phyloP scores from a whole-genome alignment of 495 filamentous ascomycete genomes.

The Niebla homalea region DNA sequence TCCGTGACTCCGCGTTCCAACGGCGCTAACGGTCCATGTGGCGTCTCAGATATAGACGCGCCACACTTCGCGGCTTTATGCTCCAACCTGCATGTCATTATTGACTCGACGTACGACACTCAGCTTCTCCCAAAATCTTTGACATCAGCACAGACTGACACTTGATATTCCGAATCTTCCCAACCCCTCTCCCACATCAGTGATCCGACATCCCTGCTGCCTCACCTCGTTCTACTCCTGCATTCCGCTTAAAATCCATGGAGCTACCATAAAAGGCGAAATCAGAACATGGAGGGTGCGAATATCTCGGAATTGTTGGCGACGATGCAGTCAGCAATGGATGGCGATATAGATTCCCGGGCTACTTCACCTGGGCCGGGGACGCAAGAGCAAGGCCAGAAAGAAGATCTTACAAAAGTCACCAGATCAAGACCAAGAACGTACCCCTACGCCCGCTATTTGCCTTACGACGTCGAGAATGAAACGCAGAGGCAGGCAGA shows the following conservation, averaged over 20 bases:
- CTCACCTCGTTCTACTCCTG: neutral
- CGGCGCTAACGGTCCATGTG: neutral
- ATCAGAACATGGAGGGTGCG: slow-evolving; percentile 9
- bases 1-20: neutral
- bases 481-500: slow-evolving; percentile 57
- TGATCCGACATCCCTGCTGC: neutral
- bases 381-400: slow-evolving; percentile 37
- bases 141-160: too few relatives aligned
- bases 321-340: slow-evolving; percentile 26
- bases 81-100: too few relatives aligned
- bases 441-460: slow-evolving; percentile 77
- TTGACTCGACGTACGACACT: too few relatives aligned
- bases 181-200: neutral
- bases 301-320: slow-evolving; percentile 14
- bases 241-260: neutral
- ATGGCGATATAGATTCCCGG: slow-evolving; percentile 42
- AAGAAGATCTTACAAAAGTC: slow-evolving; percentile 34
- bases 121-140: too few relatives aligned
- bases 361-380: slow-evolving; percentile 56
- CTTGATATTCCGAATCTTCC: too few relatives aligned
- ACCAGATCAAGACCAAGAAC: slow-evolving; percentile 73
- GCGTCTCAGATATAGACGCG: neutral
- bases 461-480: slow-evolving; percentile 78
- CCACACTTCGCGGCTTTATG: too few relatives aligned
- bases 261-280: too few relatives aligned